Base-by-base conservation (phyloP, 2,329 filamentous ascomycete genomes). In the Seiridium cupressi region DNA sequence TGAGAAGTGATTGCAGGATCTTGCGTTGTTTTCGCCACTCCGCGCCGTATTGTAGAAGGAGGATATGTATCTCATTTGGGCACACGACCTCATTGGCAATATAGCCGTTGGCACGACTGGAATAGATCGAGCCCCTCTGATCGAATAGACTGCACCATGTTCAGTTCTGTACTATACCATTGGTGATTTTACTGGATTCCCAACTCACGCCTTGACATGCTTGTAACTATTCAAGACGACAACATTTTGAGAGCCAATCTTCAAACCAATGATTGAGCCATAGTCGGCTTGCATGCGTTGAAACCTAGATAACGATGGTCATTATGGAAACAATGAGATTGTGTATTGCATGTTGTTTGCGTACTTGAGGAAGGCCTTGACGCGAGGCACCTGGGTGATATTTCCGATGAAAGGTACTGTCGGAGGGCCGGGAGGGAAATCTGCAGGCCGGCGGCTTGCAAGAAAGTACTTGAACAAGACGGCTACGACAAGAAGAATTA, bases 251-350 rank as follows among this genome's bases (percentile, higher is more conserved):
- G 60, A 58, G 34, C 57, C 62, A 8, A 55, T 13, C 40, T 63
- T 62, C 38, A 63, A 55, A 4, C 62, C 62, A n/a, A 63, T 47
- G 11, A 63, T 58, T 10, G 62, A 58, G 5, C 60, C 60, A 46
- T 61, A 63, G n/a, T 54, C 57, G 9, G 48, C 48, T 3, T 51
- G 31, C 48, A 26, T 32, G 6, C 34, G 8, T 13, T 51, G 18
- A 8, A 51, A 51, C 2, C 48, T 51, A 8, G 11, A 5, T 3
- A 3, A 36, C 8, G 7, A 35, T 18, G 2, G 48, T 51, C 3
- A 51, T 32, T 51, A 32, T 32, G 26, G 10, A 3, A 32, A 6
- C 3, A 31, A 51, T 1, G 4, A 10, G 32, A 36, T n/a, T 5
- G 26, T 1, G 5, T 9, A n/a, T 5, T 51, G 8, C 31, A 55